Conservation (phyloP, 768 basidiomycete species). For the Suillus fuscotomentosus region DNA sequence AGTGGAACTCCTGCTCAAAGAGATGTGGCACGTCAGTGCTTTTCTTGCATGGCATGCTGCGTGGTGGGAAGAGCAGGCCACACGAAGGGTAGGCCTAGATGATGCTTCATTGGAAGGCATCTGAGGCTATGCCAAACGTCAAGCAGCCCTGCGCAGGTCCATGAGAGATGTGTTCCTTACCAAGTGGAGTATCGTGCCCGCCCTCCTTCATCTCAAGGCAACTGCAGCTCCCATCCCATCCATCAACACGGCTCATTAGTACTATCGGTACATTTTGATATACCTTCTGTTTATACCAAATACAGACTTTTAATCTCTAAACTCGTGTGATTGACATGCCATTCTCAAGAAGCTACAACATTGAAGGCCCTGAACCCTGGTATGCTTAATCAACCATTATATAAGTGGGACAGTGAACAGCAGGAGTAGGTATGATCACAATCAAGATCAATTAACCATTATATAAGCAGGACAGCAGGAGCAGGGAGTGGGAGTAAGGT, state of each 20-base stretch:
- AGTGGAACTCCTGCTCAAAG: neutral
- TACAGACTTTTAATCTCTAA: neutral
- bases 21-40: neutral
- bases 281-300: no score
- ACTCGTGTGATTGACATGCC: neutral
- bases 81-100: neutral
- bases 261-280: neutral
- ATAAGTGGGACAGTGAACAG: no score
- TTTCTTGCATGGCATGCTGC: neutral
- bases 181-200: neutral
- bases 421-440: neutral
- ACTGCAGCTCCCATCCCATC: neutral
- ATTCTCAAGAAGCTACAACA: neutral
- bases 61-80: neutral
- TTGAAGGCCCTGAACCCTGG: neutral
- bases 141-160: neutral
- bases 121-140: neutral
- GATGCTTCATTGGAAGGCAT: neutral
- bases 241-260: neutral
- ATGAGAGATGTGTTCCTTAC: neutral
- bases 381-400: neutral
- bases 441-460: neutral
- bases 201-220: neutral
- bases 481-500: no score
- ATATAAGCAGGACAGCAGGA: no score